Conservation (phyloP, 2,329 filamentous ascomycete species). For the Penicillium sumatraense region DNA sequence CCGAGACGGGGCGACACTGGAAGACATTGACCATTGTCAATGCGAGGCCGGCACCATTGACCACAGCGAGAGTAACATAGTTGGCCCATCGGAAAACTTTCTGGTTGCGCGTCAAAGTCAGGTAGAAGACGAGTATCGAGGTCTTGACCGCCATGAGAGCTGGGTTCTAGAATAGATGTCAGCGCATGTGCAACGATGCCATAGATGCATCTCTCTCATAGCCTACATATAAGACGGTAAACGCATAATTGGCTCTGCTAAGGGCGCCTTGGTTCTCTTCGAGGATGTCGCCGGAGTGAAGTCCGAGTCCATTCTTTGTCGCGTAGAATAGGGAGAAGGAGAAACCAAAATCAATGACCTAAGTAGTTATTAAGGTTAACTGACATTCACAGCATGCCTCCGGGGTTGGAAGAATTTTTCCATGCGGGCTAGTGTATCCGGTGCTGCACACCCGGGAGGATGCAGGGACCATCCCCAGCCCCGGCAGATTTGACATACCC, state of each 20-base stretch:
- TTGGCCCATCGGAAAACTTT: slow-evolving; percentile 79
- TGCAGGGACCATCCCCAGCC: slow-evolving; percentile 14
- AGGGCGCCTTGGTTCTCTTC: slow-evolving; percentile 35
- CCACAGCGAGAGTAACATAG: slow-evolving; percentile 75
- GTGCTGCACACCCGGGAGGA: slow-evolving; percentile 12
- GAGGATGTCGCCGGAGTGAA: slow-evolving; percentile 45
- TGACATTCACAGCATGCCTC: slow-evolving; percentile 4
- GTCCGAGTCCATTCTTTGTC: slow-evolving; percentile 48
- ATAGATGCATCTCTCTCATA: too few relatives aligned
- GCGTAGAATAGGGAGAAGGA: slow-evolving; percentile 52
- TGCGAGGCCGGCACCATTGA: slow-evolving; percentile 77
- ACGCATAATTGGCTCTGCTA: slow-evolving; percentile 60
- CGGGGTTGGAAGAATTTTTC: not conserved
- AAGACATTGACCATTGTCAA: slow-evolving; percentile 87
- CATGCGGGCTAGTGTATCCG: not conserved
- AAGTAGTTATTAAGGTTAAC: slow-evolving; percentile 3
- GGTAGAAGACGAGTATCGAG: slow-evolving; percentile 89
- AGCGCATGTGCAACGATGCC: not conserved
- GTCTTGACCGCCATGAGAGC: slow-evolving; percentile 90
- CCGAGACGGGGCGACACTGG: slow-evolving; percentile 76
- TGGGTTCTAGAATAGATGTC: slow-evolving; percentile 66
- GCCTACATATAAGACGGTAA: slow-evolving; percentile 64
- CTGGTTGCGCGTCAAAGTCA: slow-evolving; percentile 79
- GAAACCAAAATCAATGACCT: slow-evolving; percentile 52
- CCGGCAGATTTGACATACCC: slow-evolving; percentile 54